phyloP scores from a whole-genome alignment of 306 rosid species.

The Luffa aegyptiaca region DNA sequence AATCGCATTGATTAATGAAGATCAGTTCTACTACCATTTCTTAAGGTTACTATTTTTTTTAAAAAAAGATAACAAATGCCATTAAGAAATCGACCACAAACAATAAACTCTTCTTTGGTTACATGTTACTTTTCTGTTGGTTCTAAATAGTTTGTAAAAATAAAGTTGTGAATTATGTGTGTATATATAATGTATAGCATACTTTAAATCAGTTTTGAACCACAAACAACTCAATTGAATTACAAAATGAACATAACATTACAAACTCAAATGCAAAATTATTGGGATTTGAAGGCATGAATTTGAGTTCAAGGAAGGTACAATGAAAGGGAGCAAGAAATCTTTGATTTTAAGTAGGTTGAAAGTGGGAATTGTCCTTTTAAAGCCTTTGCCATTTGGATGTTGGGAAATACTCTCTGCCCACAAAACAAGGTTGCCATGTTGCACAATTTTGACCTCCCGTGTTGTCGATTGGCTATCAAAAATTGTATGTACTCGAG shows the following conservation, averaged over 20 bases:
- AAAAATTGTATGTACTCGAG: too few relatives aligned
- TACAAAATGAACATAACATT: neutral
- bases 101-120: too few relatives aligned
- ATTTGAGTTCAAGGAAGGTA: neutral
- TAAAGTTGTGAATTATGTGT: neutral
- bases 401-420: constrained; percentile 23
- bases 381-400: constrained; percentile 19
- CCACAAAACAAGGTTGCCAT: constrained; percentile 27
- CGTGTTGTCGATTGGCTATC: too few relatives aligned
- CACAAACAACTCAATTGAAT: neutral
- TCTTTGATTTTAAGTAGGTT: constrained; percentile 20
- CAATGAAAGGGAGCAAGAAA: constrained; percentile 40
- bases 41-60: too few relatives aligned
- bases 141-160: neutral
- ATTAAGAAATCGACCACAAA: too few relatives aligned
- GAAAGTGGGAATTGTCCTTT: constrained; percentile 16
- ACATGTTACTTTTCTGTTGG: neutral
- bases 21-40: too few relatives aligned
- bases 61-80: too few relatives aligned
- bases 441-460: constrained; percentile 18
- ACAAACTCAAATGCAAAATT: neutral
- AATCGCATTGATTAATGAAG: too few relatives aligned
- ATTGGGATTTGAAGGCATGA: neutral
- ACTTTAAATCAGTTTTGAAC: neutral
- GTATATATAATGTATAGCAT: neutral